A percentile compares a stretch with the other conserved stretches of the same genome.
phyloP scores from a whole-genome alignment of 2,329 filamentous ascomycete species.

The Fusarium xyrophilum region DNA sequence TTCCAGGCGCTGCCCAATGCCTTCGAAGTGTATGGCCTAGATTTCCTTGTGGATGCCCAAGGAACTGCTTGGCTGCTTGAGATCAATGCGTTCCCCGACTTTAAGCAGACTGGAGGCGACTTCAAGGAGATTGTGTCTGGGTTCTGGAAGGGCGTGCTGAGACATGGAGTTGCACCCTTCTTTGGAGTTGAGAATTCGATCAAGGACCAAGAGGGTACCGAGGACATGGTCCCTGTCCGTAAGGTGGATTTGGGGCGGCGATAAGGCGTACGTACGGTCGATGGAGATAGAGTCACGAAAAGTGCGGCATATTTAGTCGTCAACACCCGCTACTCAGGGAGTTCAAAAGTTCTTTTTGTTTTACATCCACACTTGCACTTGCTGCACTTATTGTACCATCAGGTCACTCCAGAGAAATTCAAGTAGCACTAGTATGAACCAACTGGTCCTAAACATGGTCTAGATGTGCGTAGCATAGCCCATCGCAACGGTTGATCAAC shows the following conservation, averaged over 20 bases:
- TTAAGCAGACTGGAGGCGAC: constrained; percentile 88
- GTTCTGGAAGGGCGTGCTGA: constrained; percentile 78
- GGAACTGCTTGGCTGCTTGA: constrained; percentile 80
- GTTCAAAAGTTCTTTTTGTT: constrained; percentile 21
- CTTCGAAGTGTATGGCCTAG: constrained; percentile 91
- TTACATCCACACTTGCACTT: not conserved
- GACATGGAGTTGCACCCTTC: constrained; percentile 71
- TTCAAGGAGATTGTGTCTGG: constrained; percentile 74
- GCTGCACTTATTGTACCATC: not conserved
- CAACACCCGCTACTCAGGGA: not conserved
- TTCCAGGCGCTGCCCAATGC: constrained; percentile 89
- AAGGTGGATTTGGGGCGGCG: constrained; percentile 61
- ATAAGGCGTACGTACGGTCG: constrained; percentile 3
- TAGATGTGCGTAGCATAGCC: not conserved
- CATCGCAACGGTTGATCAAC: not conserved
- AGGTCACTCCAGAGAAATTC: not conserved
- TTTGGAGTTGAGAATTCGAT: constrained; percentile 55
- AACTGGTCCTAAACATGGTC: not conserved
- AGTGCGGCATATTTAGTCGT: not conserved
- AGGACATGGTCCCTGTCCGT: constrained; percentile 60
- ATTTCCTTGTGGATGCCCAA: constrained; percentile 79
- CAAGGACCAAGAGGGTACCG: constrained; percentile 41
- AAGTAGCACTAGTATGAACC: not conserved
- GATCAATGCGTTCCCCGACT: constrained; percentile 96
- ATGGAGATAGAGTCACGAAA: not conserved